phyloP scores from a whole-genome alignment of 2,329 filamentous ascomycete genomes.

The Aspergillus melleus region DNA sequence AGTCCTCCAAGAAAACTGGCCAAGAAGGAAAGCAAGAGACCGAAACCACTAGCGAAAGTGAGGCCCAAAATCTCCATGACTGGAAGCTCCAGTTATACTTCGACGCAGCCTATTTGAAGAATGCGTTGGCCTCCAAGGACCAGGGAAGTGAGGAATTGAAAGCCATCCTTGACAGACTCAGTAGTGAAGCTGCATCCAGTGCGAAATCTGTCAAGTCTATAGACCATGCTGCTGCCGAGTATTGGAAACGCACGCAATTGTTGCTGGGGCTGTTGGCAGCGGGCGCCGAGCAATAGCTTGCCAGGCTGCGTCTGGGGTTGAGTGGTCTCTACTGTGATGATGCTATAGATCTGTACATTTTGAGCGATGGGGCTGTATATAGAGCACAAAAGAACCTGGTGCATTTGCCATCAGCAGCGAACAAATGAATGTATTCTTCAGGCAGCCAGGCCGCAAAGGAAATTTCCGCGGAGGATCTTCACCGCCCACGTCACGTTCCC shows the following conservation, averaged over 20 bases:
- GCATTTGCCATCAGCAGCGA: not conserved
- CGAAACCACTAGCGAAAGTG: not conserved
- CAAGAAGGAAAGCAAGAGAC: constrained; percentile 1
- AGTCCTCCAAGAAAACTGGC: not conserved
- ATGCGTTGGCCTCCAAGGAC: constrained; percentile 24
- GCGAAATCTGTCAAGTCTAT: constrained; percentile 55
- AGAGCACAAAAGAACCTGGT: not conserved
- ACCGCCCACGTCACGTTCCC: constrained; percentile 30
- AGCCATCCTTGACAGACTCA: constrained; percentile 47
- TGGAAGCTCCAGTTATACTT: constrained; percentile 41
- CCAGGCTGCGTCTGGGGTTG: not conserved
- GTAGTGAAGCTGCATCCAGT: constrained; percentile 51
- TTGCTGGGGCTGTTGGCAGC: constrained; percentile 72
- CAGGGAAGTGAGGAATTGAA: constrained; percentile 38
- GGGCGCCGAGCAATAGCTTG: constrained; percentile 12
- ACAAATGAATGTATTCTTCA: not conserved
- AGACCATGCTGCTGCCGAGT: constrained; percentile 66
- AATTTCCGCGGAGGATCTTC: constrained; percentile 21
- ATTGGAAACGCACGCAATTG: constrained; percentile 79
- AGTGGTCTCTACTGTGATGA: not conserved
- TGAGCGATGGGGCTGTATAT: not conserved
- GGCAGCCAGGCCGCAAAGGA: not conserved
- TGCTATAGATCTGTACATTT: not conserved
- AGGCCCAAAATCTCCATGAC: constrained; percentile 24
- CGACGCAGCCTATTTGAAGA: constrained; percentile 35